A percentile compares a stretch with the other conserved stretches of the same genome.
phyloP scores from a whole-genome alignment of 306 rosid genomes.

The Prunus davidiana region DNA sequence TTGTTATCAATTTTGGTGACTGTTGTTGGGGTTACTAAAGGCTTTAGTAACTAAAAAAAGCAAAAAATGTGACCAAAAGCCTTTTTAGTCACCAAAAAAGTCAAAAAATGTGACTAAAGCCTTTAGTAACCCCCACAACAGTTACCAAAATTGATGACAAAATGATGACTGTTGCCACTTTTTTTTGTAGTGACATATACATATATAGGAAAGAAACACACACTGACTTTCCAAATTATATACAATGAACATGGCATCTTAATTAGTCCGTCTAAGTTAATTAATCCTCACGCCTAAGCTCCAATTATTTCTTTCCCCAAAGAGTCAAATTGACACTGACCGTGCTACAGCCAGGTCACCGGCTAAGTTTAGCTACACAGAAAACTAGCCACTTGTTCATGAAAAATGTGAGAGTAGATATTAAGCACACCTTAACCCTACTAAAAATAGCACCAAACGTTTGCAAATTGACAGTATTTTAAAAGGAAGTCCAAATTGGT shows the following conservation, averaged over 20 bases:
- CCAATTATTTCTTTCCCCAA: not conserved
- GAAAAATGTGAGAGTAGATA: not conserved
- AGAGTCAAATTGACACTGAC: conserved; percentile 5
- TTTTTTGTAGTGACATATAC: too few relatives aligned
- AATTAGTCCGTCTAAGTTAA: not conserved
- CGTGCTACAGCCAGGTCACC: conserved; percentile 14
- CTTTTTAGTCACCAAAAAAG: too few relatives aligned
- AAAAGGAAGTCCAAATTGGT: not conserved
- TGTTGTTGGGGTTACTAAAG: too few relatives aligned
- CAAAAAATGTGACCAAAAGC: too few relatives aligned
- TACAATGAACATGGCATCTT: not conserved
- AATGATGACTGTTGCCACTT: too few relatives aligned
- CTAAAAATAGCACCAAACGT: not conserved
- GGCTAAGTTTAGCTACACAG: not conserved
- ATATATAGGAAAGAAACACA: not conserved
- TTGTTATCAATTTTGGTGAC: too few relatives aligned
- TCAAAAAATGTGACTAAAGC: too few relatives aligned
- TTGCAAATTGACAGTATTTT: not conserved
- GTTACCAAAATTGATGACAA: too few relatives aligned
- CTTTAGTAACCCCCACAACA: too few relatives aligned
- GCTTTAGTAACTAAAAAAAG: too few relatives aligned
- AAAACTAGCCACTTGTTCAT: conserved; percentile 11
- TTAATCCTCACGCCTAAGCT: not conserved
- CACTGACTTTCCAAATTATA: not conserved
- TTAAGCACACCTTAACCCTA: not conserved